phyloP scores from a whole-genome alignment of 768 basidiomycete species.

The Sarcodon aspratus region DNA sequence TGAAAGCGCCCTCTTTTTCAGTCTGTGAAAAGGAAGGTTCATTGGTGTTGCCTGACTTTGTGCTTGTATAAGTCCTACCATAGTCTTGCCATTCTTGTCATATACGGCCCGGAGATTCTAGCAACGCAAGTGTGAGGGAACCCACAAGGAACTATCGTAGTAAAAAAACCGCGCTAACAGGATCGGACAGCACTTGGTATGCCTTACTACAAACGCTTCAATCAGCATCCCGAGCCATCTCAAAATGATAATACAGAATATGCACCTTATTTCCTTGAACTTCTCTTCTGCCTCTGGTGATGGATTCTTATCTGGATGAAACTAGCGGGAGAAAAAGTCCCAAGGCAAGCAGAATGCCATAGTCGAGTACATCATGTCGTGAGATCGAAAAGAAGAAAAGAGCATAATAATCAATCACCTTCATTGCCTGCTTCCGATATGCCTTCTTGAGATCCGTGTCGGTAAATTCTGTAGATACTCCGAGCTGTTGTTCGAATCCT shows the following conservation, averaged over 20 bases:
- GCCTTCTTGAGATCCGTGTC: conserved; percentile 88
- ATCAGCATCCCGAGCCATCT: background rate
- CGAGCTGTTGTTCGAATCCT: conserved; percentile 36
- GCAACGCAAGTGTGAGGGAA: conserved; percentile 2
- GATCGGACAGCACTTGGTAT: conserved; percentile 83
- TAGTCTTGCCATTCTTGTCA: conserved; percentile 89
- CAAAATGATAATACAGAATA: conserved; percentile 7
- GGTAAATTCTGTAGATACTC: conserved; percentile 58
- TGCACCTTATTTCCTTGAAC: conserved; percentile 92
- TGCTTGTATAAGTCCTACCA: conserved; percentile 35
- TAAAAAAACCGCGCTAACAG: conserved; percentile 39
- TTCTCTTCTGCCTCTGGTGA: conserved; percentile 89
- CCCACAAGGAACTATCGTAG: conserved; percentile 1
- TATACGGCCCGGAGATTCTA: conserved; percentile 83
- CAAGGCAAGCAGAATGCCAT: conserved; percentile 1
- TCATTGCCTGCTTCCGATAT: conserved; percentile 90
- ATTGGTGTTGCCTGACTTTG: background rate
- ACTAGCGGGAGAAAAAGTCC: conserved; percentile 30
- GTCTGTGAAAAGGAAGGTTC: conserved; percentile 24
- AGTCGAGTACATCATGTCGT: background rate
- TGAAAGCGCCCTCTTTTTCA: conserved; percentile 67
- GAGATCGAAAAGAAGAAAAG: background rate
- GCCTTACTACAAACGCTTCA: conserved; percentile 57
- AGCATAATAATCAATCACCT: conserved; percentile 32
- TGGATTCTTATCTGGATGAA: conserved; percentile 92